A percentile compares a stretch with the other conserved stretches of the same genome.
Evolutionary conservation across 768 basidiomycete species (phyloP).

Genomic region (Crassisporium funariophilum): DNA sequence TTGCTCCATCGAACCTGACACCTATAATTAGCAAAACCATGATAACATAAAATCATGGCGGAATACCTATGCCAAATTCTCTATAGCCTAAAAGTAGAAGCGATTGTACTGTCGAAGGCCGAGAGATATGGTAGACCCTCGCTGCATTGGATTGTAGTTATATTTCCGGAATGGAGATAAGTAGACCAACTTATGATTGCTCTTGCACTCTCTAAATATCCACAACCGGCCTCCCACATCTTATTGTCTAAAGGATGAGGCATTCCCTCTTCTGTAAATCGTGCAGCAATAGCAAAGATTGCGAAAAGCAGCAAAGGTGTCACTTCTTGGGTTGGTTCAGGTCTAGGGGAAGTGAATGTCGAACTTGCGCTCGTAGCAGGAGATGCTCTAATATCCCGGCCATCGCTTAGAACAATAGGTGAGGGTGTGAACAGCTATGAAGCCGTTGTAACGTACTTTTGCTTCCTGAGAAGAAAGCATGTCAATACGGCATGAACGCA

Average conservation of each 20-base stretch:
- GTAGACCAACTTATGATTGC: conserved; percentile 57
- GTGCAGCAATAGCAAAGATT: conserved; percentile 81
- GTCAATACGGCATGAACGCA: conserved; percentile 1
- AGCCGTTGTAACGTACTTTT: conserved; percentile 9
- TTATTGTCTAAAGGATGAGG: conserved; percentile 49
- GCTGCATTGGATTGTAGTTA: conserved; percentile 35
- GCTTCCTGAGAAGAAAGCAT: conserved; percentile 14
- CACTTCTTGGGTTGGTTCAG: conserved; percentile 61
- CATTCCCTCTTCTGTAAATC: conserved; percentile 59
- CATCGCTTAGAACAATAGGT: conserved; percentile 16
- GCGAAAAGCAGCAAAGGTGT: conserved; percentile 73
- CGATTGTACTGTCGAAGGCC: conserved; percentile 79
- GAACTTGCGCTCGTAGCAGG: conserved; percentile 28
- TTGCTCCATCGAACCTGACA: conserved; percentile 67
- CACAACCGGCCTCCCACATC: conserved; percentile 71
- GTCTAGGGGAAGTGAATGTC: conserved; percentile 38
- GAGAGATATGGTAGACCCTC: conserved; percentile 64
- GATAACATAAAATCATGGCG: not conserved
- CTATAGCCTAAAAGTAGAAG: conserved; percentile 78
- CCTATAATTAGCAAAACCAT: not conserved
- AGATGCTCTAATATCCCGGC: conserved; percentile 27
- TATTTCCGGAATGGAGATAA: not conserved
- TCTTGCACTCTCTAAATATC: conserved; percentile 65
- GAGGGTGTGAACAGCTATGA: not conserved
- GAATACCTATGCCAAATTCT: conserved; percentile 72